Evolutionary conservation across 805 yeast genomes (phyloP).

Genomic region (Candida ovalis): DNA sequence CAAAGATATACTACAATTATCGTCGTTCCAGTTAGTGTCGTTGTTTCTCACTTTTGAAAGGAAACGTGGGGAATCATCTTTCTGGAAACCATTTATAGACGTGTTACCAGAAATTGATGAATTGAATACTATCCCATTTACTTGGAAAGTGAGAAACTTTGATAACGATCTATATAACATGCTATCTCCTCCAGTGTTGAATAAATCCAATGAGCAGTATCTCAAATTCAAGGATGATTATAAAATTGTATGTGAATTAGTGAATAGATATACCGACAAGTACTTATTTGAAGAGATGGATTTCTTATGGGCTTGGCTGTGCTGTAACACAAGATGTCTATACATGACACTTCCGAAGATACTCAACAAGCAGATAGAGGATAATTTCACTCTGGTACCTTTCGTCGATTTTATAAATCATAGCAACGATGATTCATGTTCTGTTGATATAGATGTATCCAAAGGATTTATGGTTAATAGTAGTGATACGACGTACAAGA

Average conservation of each 20-base stretch:
- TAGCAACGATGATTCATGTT: slow-evolving; percentile 47
- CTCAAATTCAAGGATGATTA: slow-evolving; percentile 45
- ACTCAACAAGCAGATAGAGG: slow-evolving; percentile 41
- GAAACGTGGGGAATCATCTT: slow-evolving; percentile 38
- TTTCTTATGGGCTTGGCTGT: slow-evolving; percentile 74
- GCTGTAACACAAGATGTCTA: slow-evolving; percentile 88
- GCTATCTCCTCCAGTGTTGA: slow-evolving; percentile 43
- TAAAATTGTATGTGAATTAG: slow-evolving; percentile 29
- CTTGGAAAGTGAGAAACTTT: slow-evolving; percentile 45
- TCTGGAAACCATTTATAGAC: slow-evolving; percentile 67
- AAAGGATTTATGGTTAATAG: slow-evolving; percentile 53
- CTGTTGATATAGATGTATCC: slow-evolving; percentile 38
- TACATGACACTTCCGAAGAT: slow-evolving; percentile 59
- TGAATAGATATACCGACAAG: slow-evolving; percentile 8
- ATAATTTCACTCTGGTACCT: slow-evolving; percentile 89
- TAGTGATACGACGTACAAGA: slow-evolving; percentile 27
- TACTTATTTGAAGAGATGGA: slow-evolving; percentile 17
- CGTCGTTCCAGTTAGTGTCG: slow-evolving; percentile 59
- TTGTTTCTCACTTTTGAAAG: slow-evolving; percentile 47
- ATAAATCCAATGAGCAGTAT: slow-evolving; percentile 40
- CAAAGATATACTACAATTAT: slow-evolving; percentile 37
- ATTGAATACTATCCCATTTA: slow-evolving; percentile 54
- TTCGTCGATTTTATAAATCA: slow-evolving; percentile 88
- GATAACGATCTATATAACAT: slow-evolving; percentile 28
- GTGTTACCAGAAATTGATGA: slow-evolving; percentile 58